A percentile compares a stretch with the other conserved stretches of the same genome.
These are phyloP conservation scores for Rhodotorula graminis DNA, from an alignment of 768 basidiomycete species.

Conservation along the genomic window DNA sequence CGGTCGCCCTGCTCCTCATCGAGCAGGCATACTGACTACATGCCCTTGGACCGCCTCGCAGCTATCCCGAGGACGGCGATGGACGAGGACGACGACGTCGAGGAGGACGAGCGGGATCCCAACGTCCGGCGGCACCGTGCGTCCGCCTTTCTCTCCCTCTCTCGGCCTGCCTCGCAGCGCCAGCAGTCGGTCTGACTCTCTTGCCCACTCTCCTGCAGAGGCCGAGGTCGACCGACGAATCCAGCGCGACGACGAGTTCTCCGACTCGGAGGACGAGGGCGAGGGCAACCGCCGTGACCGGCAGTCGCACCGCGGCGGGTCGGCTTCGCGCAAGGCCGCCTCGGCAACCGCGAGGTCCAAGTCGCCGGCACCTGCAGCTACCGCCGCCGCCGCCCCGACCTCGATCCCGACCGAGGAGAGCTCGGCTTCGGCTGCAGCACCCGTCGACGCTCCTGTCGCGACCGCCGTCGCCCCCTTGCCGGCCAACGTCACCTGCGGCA, in stretches of 20 bases:
- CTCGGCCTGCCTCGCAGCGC: too few species aligned
- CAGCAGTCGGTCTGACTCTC: not conserved
- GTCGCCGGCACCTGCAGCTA: not conserved
- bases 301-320: slow-evolving; percentile 9
- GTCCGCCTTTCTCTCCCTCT: slow-evolving; percentile 14
- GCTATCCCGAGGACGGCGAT: slow-evolving; percentile 73
- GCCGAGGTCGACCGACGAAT: slow-evolving; percentile 72
- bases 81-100: slow-evolving; percentile 81
- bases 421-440: slow-evolving; percentile 2
- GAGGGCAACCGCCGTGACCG: slow-evolving; percentile 51
- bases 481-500: slow-evolving; percentile 22
- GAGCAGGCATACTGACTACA: not conserved
- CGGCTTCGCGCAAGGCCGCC: not conserved
- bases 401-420: slow-evolving; percentile 10
- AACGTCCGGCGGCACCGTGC: slow-evolving; percentile 67
- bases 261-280: slow-evolving; percentile 97
- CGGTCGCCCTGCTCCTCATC: not conserved
- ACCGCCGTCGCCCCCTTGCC: slow-evolving; percentile 6
- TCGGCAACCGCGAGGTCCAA: not conserved
- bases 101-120: slow-evolving; percentile 74
- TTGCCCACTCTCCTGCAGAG: slow-evolving; percentile 44
- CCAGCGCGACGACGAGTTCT: slow-evolving; percentile 81
- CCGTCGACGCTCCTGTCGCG: slow-evolving; percentile 7
- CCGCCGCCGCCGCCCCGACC: not conserved
- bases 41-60: slow-evolving; percentile 44